Base-by-base conservation (phyloP, 208 protist species). In the Tritrichomonas foetus region DNA sequence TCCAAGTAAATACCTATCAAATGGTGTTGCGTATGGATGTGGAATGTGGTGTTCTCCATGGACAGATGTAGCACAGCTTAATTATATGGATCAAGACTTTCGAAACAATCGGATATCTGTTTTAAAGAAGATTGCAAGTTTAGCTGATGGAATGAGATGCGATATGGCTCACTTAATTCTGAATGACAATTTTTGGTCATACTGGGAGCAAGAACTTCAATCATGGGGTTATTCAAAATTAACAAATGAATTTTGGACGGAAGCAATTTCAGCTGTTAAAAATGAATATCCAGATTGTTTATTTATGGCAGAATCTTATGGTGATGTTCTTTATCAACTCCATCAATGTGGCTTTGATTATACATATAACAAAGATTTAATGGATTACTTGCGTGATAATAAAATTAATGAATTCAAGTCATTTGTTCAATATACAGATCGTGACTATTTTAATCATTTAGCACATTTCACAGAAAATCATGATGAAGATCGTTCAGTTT, bases 391-490 rank as follows among this genome's bases (percentile, higher is more conserved):
- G n/a, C 25, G 66, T 16, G 8, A 93, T 14, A 27, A 93, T 27
- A 93, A 94, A 39, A 36, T 94, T 20, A 47, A 78, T 64, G 89
- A 64, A 49, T 94, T 92, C 93, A 13, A 93, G 80, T 39, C 44
- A 33, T 64, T 30, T 20, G 64, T 69, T 30, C 5, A 9, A 1
- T 27, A 25, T 53, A 36, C 20, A 13, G 30, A 93, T 33, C 13
- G 93, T 27, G 20, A 57, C 30, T 92, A 55, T 27, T 61, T 57
- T 14, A 41, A 36, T 3, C 53, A 93, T n/a, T 30, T 33, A 53
- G 89, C 89, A 44, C 89, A 69, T 36, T 84, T 94, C 74, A 84
- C 74, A 36, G 93, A 94, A 39, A 94, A 94, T 55, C 93, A 94
- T 50, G 93, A 94, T 69, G 93, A 94, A 39, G 33, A 49, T 39